A percentile compares a stretch with the other conserved stretches of the same genome.
These are phyloP conservation scores for Aspergillus hortae DNA, from an alignment of 2,329 filamentous ascomycete genomes.

Conservation along the genomic window DNA sequence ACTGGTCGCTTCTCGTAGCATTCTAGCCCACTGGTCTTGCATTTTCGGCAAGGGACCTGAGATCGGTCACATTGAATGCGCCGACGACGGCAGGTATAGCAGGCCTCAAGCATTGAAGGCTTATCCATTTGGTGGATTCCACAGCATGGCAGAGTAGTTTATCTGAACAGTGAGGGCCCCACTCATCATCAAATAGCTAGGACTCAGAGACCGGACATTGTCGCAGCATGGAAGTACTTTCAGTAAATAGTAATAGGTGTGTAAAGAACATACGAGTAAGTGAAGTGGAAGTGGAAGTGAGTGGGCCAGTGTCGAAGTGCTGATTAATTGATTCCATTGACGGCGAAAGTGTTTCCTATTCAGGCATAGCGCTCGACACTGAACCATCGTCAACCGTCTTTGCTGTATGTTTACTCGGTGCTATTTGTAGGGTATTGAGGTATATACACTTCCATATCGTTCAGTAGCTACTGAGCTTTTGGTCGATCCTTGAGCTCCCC, in stretches of 20 bases:
- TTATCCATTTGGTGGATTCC: background rate
- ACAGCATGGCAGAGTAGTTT: background rate
- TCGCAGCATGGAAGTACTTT: too few relatives aligned
- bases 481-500: background rate
- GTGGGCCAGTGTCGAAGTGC: background rate
- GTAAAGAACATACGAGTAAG: too few relatives aligned
- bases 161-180: too few relatives aligned
- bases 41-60: conserved; percentile 29
- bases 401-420: background rate
- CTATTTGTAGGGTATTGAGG: too few relatives aligned
- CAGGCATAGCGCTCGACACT: background rate
- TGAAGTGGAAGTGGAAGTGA: background rate
- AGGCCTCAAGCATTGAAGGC: conserved; percentile 16
- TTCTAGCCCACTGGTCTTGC: conserved; percentile 30
- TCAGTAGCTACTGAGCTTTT: background rate
- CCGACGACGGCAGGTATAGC: conserved; percentile 35
- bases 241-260: too few relatives aligned
- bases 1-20: conserved; percentile 31
- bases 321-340: background rate
- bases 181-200: too few relatives aligned
- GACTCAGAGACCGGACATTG: too few relatives aligned
- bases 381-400: background rate
- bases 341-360: background rate
- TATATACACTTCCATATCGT: background rate
- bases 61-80: conserved; percentile 34